Evolutionary conservation across 768 basidiomycete species (phyloP).

Genomic region (Calvatia gigantea): DNA sequence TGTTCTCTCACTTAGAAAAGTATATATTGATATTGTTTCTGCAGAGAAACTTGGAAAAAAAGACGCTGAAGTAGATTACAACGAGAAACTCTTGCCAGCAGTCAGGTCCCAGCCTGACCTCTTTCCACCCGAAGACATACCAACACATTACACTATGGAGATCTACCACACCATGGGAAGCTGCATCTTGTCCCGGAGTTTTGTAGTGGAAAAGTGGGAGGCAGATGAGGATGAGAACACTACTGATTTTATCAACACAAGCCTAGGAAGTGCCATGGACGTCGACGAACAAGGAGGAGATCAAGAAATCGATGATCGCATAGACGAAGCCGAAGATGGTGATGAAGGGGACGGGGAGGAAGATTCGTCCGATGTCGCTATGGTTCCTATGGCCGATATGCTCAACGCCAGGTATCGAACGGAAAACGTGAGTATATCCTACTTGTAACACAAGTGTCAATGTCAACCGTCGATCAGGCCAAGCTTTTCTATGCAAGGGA

Average conservation of each 20-base stretch:
- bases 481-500: conserved; percentile 78
- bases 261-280: conserved; percentile 38
- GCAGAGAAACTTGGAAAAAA: conserved; percentile 84
- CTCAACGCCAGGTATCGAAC: conserved; percentile 84
- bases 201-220: conserved; percentile 68
- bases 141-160: conserved; percentile 58
- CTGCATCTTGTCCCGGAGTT: conserved; percentile 89
- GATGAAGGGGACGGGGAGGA: conserved; percentile 46
- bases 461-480: conserved; percentile 46
- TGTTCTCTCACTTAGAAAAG: neutral
- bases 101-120: conserved; percentile 64
- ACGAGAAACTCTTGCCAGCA: conserved; percentile 62
- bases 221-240: conserved; percentile 33
- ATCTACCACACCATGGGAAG: conserved; percentile 89
- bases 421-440: conserved; percentile 65
- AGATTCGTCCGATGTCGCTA: conserved; percentile 65
- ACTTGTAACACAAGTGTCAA: neutral
- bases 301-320: conserved; percentile 31
- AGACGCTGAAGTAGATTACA: conserved; percentile 75
- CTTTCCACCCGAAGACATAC: conserved; percentile 52
- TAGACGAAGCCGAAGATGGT: conserved; percentile 36
- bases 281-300: conserved; percentile 29
- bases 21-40: neutral
- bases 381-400: conserved; percentile 97
- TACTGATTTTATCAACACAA: conserved; percentile 27